phyloP scores from a whole-genome alignment of 1,139 yeast species.

The Lodderomyces elongisporus region DNA sequence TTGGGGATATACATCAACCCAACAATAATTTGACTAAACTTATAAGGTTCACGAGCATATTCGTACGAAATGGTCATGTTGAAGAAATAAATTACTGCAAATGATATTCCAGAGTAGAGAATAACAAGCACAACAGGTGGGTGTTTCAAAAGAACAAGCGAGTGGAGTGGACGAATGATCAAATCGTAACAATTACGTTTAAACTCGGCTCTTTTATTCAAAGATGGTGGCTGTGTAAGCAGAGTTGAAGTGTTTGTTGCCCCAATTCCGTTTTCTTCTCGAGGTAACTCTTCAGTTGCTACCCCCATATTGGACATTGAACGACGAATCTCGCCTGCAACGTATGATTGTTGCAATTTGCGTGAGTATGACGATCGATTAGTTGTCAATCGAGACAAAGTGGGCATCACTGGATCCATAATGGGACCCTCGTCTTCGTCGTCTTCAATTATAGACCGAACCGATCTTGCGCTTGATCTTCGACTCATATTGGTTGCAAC shows the following conservation, averaged over 20 bases:
- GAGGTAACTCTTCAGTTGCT: neutral
- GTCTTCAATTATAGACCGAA: conserved; percentile 4
- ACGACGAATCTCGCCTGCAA: conserved; percentile 20
- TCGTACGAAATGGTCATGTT: conserved; percentile 68
- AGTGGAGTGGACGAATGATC: conserved; percentile 43
- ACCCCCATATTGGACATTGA: conserved; percentile 12
- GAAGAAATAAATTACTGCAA: conserved; percentile 65
- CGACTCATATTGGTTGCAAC: conserved; percentile 14
- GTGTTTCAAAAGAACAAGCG: conserved; percentile 50
- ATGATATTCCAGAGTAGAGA: conserved; percentile 60
- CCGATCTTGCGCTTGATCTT: conserved; percentile 7
- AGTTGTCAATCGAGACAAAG: conserved; percentile 32
- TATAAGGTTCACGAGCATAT: conserved; percentile 63
- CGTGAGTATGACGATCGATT: conserved; percentile 32
- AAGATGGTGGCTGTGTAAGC: neutral
- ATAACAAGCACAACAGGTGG: conserved; percentile 73
- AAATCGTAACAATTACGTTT: conserved; percentile 34
- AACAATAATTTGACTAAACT: conserved; percentile 57
- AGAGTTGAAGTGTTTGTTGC: neutral
- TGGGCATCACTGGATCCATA: conserved; percentile 37
- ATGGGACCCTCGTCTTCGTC: conserved; percentile 25
- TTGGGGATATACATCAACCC: conserved; percentile 83
- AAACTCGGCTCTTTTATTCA: conserved; percentile 13
- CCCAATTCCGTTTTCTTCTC: neutral
- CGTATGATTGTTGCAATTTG: conserved; percentile 21